phyloP scores from a whole-genome alignment of 352 stramenopile genomes.

The Plasmopara halstedii region DNA sequence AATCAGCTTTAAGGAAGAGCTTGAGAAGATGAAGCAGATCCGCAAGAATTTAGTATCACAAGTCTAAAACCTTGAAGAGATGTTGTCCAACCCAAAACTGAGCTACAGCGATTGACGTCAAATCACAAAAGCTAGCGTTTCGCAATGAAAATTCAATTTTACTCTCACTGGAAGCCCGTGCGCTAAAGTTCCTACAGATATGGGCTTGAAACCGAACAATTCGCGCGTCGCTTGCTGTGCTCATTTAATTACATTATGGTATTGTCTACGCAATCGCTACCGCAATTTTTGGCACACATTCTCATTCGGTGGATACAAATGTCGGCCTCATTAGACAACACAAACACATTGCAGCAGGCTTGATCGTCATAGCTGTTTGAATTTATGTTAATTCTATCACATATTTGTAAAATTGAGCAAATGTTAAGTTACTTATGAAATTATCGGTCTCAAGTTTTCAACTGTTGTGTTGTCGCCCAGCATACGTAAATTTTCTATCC shows the following conservation, averaged over 20 bases:
- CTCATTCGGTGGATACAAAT: constrained; percentile 61
- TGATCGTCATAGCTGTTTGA: too few species aligned
- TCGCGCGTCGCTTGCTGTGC: too few species aligned
- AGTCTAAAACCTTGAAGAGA: constrained; percentile 50
- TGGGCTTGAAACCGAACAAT: constrained; percentile 48
- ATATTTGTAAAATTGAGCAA: too few species aligned
- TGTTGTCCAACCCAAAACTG: constrained; percentile 49
- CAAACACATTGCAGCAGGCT: too few species aligned
- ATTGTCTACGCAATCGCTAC: constrained; percentile 36
- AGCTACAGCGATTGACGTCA: constrained; percentile 37
- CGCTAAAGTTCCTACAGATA: constrained; percentile 26
- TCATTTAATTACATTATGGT: too few species aligned
- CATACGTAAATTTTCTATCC: too few species aligned
- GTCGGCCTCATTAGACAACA: too few species aligned
- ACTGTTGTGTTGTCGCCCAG: too few species aligned
- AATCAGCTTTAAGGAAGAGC: constrained; percentile 51
- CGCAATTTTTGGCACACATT: constrained; percentile 44
- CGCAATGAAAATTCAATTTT: constrained; percentile 37
- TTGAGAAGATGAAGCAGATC: constrained; percentile 48
- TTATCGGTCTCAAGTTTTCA: too few species aligned
- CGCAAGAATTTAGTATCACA: constrained; percentile 41
- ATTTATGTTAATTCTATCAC: too few species aligned
- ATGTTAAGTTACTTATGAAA: too few species aligned
- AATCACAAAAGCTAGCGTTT: constrained; percentile 32
- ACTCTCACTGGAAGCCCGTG: constrained; percentile 31